Base-by-base conservation (phyloP, 495 filamentous ascomycete genomes). In the Daldinia grandis region DNA sequence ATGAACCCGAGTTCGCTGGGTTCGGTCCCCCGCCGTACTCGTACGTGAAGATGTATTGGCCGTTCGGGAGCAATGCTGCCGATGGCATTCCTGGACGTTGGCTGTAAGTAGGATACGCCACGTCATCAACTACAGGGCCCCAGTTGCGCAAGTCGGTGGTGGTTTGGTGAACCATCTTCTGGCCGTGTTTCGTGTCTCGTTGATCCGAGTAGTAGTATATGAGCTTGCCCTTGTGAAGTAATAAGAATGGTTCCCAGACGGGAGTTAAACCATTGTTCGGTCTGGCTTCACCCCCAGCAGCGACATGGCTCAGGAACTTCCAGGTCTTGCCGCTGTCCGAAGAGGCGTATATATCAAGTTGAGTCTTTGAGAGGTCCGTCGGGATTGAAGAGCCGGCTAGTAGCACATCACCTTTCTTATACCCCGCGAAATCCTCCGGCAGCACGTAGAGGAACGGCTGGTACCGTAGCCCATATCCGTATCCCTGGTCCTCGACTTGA, bases 201-300 rank as follows among this genome's bases (percentile, higher is more conserved):
- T 91, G 89, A 72, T 93, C 90, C 4, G 89, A 87, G 78, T 92
- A 93, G 76, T 88, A 93, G 77, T 79, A 80, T 24, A 91, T 82
- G 21, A 92, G 76, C 62, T 87, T 80, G 51, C 84, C 79, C 27
- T 90, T 79, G 71, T 87, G 76, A 3, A 78, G 63, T 79, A 91
- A 68, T 19, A 92, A 74, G 73, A 88, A 91, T 0, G 90, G 90
- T 76, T 93, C 90, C 90, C 90, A 92, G 5, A 92, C 84, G 2
- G 90, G 88, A 0, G 88, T 89, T 38, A 84, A 58, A 4, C 88
- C 90, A 74, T 91, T 91, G 60, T 83, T 79, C 0, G 91, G 88
- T 21, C 79, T 70, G 0, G 89, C 87, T 47, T 81, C 80, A 14
- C 89, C 91, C 12, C 90, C 91, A n/a, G 80, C 74, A 1, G 89